phyloP scores from a whole-genome alignment of 257 asterid genomes.

The Coffea canephora region DNA sequence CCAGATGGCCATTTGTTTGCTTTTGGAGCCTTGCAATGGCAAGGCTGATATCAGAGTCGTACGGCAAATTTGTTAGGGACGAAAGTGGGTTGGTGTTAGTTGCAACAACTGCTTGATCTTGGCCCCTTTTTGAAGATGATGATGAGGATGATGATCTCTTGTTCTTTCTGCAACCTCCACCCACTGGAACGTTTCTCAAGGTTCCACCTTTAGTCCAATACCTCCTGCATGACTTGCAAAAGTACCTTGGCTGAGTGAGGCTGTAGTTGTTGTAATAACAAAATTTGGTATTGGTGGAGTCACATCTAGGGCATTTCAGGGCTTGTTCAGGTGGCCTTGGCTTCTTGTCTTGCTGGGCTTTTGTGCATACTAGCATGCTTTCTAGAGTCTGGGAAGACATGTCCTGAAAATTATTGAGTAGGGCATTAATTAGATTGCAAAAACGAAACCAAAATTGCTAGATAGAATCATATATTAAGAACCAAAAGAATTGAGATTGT shows the following conservation, averaged over 20 bases:
- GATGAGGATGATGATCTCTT: constrained; percentile 49
- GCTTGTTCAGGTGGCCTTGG: constrained; percentile 67
- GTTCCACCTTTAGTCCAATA: constrained; percentile 99
- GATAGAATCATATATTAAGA: background rate
- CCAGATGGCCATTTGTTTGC: constrained; percentile 38
- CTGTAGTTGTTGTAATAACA: constrained; percentile 97
- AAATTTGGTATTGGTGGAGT: constrained; percentile 85
- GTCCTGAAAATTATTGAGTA: constrained; percentile 39
- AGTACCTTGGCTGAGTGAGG: constrained; percentile 90
- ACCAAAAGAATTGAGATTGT: background rate
- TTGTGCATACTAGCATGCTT: constrained; percentile 73
- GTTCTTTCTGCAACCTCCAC: constrained; percentile 92
- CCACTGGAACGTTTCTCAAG: constrained; percentile 83
- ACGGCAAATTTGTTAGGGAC: constrained; percentile 24
- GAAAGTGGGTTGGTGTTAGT: constrained; percentile 31
- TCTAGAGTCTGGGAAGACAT: constrained; percentile 70
- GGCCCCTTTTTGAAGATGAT: constrained; percentile 45
- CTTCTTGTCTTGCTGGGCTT: constrained; percentile 63
- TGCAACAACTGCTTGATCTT: constrained; percentile 42
- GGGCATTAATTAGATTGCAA: background rate
- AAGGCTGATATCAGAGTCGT: constrained; percentile 54
- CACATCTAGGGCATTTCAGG: constrained; percentile 88
- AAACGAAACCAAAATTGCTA: background rate
- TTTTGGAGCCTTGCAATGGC: constrained; percentile 72
- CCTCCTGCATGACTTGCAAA: constrained; percentile 92